Percentiles rank a stretch among this genome's conserved stretches.
Conservation (phyloP, 768 basidiomycete genomes). For the Sporobolomyces phaffii region DNA sequence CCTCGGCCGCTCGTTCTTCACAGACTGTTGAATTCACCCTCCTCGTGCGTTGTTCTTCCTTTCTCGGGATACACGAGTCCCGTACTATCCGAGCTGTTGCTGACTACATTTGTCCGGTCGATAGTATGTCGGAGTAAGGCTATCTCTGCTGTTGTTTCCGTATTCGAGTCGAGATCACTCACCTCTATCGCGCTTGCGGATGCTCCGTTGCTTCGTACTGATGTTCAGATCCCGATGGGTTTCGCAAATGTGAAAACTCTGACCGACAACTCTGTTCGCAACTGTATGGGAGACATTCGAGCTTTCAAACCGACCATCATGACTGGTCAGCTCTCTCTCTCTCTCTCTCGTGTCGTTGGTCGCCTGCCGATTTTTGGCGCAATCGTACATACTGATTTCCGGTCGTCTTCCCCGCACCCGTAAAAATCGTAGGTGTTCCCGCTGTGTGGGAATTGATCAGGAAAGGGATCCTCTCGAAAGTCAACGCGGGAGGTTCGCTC, state of each 20-base stretch:
- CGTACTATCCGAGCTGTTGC: neutral
- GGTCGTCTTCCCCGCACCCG: too few relatives aligned
- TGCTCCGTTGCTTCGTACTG: too few relatives aligned
- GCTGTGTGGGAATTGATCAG: slow-evolving; percentile 96
- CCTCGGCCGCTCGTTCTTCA: too few relatives aligned
- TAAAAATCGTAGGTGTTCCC: slow-evolving; percentile 83
- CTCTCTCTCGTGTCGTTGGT: too few relatives aligned
- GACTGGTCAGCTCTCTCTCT: slow-evolving; percentile 47
- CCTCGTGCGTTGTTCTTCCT: slow-evolving; percentile 1
- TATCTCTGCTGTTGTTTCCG: too few relatives aligned
- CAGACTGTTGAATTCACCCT: slow-evolving; percentile 72
- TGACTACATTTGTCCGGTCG: neutral
- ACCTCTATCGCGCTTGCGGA: too few relatives aligned
- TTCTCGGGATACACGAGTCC: neutral
- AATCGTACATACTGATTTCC: too few relatives aligned
- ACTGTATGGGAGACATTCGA: slow-evolving; percentile 74
- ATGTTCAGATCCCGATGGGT: slow-evolving; percentile 58
- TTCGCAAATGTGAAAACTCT: slow-evolving; percentile 93
- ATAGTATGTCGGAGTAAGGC: neutral
- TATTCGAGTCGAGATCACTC: too few relatives aligned
- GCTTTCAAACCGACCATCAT: slow-evolving; percentile 81
- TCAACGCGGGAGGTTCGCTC: slow-evolving; percentile 60
- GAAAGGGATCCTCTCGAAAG: slow-evolving; percentile 81
- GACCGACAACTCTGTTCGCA: slow-evolving; percentile 61
- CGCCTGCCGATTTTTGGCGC: too few relatives aligned